A percentile compares a stretch with the other conserved stretches of the same genome.
Conservation (phyloP, 148 eudicot species). For the Polygonum maritimum region DNA sequence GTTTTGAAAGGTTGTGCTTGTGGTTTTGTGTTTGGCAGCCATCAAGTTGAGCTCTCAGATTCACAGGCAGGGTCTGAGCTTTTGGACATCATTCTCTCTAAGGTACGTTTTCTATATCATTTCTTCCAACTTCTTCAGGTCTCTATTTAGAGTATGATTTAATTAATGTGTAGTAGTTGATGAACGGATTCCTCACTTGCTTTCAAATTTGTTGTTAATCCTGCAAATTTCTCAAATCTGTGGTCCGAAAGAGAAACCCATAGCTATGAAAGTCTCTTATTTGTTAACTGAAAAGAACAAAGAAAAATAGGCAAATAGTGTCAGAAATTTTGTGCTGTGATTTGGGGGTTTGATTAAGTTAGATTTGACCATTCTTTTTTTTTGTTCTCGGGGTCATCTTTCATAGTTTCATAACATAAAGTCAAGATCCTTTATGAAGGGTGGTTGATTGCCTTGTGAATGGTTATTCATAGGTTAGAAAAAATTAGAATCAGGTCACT, state of each 20-base stretch:
- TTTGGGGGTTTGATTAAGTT: background rate
- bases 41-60: conserved; percentile 62
- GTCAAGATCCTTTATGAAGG: background rate
- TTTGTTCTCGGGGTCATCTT: background rate
- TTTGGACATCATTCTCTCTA: conserved; percentile 68
- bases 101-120: conserved; percentile 29
- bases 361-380: background rate
- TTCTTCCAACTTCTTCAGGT: background rate
- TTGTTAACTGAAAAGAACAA: background rate
- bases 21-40: conserved; percentile 28
- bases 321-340: background rate
- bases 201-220: background rate
- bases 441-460: background rate
- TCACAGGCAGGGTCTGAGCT: conserved; percentile 76
- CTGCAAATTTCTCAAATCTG: background rate
- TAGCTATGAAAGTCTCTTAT: background rate
- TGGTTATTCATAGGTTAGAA: too few species aligned
- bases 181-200: background rate
- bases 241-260: background rate
- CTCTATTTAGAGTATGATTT: background rate
- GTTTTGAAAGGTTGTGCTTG: background rate
- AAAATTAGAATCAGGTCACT: too few species aligned
- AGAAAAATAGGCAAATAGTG: background rate
- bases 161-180: background rate
- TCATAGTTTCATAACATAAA: background rate